Evolutionary conservation across 1,284 basidiomycete species (phyloP).

Genomic region (Athelia sp.): DNA sequence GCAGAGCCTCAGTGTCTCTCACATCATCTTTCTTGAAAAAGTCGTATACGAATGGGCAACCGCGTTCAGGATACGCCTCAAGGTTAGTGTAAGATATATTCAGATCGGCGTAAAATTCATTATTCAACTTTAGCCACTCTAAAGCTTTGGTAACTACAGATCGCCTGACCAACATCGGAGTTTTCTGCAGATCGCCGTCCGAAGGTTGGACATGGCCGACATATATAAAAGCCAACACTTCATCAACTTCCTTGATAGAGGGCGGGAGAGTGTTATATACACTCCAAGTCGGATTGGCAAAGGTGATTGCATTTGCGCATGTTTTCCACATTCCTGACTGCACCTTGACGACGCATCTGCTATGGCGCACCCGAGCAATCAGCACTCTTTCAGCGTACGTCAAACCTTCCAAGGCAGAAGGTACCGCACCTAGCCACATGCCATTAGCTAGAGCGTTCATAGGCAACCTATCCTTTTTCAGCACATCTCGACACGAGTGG

Average conservation of each 20-base stretch:
- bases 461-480: not conserved
- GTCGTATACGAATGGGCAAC: constrained; percentile 24
- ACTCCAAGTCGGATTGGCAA: constrained; percentile 26
- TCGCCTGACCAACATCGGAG: constrained; percentile 28
- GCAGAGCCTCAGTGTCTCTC: constrained; percentile 14
- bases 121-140: constrained; percentile 33
- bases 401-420: constrained; percentile 14
- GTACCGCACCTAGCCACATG: constrained; percentile 23
- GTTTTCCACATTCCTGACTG: constrained; percentile 25
- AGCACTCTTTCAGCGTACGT: constrained; percentile 20
- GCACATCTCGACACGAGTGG: not conserved
- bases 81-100: constrained; percentile 29
- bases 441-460: constrained; percentile 17
- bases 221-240: constrained; percentile 30
- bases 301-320: constrained; percentile 29
- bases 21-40: constrained; percentile 15
- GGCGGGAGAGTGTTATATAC: constrained; percentile 29
- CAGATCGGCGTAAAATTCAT: constrained; percentile 30
- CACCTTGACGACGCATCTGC: constrained; percentile 13
- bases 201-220: constrained; percentile 26
- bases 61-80: constrained; percentile 22
- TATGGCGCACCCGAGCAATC: constrained; percentile 14
- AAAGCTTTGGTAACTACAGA: constrained; percentile 24
- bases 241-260: constrained; percentile 25
- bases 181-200: constrained; percentile 23